Conservation (phyloP, 495 filamentous ascomycete genomes). For the Neurospora tetraspora region DNA sequence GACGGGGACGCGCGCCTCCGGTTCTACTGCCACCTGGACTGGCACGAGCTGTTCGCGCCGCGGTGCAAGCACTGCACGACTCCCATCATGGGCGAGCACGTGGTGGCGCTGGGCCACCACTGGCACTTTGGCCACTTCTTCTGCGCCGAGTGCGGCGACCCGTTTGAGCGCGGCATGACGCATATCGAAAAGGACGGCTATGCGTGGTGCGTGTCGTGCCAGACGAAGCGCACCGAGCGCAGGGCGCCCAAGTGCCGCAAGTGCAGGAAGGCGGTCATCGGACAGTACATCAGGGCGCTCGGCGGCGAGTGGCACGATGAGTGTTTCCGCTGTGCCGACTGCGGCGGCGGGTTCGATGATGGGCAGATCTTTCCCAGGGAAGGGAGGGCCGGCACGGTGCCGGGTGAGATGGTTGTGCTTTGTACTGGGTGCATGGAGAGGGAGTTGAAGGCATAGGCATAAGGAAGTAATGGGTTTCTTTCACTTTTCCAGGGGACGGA, state of each 20-base stretch:
- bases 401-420: constrained; percentile 33
- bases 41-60: constrained; percentile 88
- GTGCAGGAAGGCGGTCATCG: constrained; percentile 75
- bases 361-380: constrained; percentile 44
- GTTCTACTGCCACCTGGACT: constrained; percentile 97
- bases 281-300: constrained; percentile 75
- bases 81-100: constrained; percentile 93
- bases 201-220: constrained; percentile 92
- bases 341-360: constrained; percentile 42
- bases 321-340: constrained; percentile 72
- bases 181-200: constrained; percentile 99
- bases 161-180: constrained; percentile 69
- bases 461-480: not conserved
- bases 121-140: constrained; percentile 99
- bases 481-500: not conserved
- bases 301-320: constrained; percentile 88
- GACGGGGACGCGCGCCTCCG: constrained; percentile 59
- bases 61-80: constrained; percentile 95
- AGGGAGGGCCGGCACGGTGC: constrained; percentile 19
- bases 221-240: constrained; percentile 72
- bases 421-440: constrained; percentile 40
- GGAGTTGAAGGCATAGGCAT: constrained; percentile 38
- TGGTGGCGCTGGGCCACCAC: constrained; percentile 83
- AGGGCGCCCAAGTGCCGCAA: constrained; percentile 71
- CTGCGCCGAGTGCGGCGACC: constrained; percentile 97